Conservation (phyloP, 2,329 filamentous ascomycete genomes). For the Fulvia fulva region DNA sequence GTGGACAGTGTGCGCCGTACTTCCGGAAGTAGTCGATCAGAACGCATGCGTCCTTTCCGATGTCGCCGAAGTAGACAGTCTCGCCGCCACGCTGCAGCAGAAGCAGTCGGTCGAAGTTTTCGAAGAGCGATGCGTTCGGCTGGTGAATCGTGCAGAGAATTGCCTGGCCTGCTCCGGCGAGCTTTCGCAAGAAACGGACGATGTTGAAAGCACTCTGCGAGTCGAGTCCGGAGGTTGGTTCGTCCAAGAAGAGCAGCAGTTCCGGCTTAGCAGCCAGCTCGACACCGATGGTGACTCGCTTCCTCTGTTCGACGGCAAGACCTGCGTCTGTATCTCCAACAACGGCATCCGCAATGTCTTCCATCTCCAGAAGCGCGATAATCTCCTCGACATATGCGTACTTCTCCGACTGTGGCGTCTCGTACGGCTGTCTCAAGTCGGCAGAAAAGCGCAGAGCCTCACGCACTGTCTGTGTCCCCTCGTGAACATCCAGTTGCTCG, state of each 20-base stretch:
- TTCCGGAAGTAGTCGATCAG: slow-evolving; percentile 57
- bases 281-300: slow-evolving; percentile 62
- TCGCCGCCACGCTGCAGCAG: slow-evolving; percentile 73
- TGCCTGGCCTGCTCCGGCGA: slow-evolving; percentile 75
- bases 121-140: slow-evolving; percentile 79
- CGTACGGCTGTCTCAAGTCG: slow-evolving; percentile 58
- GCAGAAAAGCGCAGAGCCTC: slow-evolving; percentile 66
- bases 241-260: slow-evolving; percentile 72
- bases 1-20: slow-evolving; percentile 50
- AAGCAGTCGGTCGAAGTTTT: slow-evolving; percentile 80
- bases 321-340: slow-evolving; percentile 59
- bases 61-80: slow-evolving; percentile 82
- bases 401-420: slow-evolving; percentile 57
- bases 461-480: slow-evolving; percentile 58
- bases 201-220: slow-evolving; percentile 72
- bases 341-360: slow-evolving; percentile 62
- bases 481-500: slow-evolving; percentile 63
- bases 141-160: slow-evolving; percentile 91
- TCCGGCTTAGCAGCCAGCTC: slow-evolving; percentile 64
- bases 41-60: slow-evolving; percentile 68
- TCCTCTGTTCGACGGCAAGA: slow-evolving; percentile 63
- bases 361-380: slow-evolving; percentile 61
- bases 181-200: slow-evolving; percentile 71
- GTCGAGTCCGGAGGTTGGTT: slow-evolving; percentile 72
- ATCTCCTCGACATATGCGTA: slow-evolving; percentile 64